Evolutionary conservation across 1,284 basidiomycete species (phyloP), one percentile per base, ranked within the genome.

Genomic region (Cutaneotrichosporon arboriforme): DNA sequence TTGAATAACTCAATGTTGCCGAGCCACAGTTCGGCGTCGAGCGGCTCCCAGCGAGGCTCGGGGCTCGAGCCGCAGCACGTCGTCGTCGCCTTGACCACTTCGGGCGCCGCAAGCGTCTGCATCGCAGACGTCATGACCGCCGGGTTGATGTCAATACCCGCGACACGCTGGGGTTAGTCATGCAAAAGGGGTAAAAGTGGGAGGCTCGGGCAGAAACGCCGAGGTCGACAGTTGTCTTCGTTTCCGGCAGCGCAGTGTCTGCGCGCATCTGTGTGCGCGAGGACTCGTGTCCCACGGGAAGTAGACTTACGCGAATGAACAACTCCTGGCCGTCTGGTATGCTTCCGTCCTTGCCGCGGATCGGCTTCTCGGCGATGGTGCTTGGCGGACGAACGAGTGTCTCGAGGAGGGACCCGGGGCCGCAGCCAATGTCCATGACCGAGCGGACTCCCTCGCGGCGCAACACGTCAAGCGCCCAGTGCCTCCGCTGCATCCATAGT

Each of bases 1-100:
- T 96, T 96, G 64, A 86, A 79, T 8, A 77, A 77, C 67, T 89
- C 83, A 41, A 97, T 77, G 1, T 84, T 85, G 8, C 93, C 93
- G 40, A 87, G 79, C 86, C 87, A 96, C 1, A 96, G 70, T 61
- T 85, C 81, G 5, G 84, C 83, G 9, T 81, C 76, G 22, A 93
- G 72, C 4, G 81, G 76, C 58, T 90, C 85, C 87, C 89, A 96
- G 38, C 91, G 80, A 8, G 69, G 70, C 18, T 45, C 43, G 4
- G 12, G 12, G 5, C 13, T 31, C 18, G 33, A 8, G 7, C 26
- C 26, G 26, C 26, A 48, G 20, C 31, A 35, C 9, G 45, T 40
- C 33, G 22, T 33, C 34, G n/a, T 35, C 10, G 23, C 49, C 5
- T 31, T 31, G 23, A 20, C 49, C 13, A 31, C 14, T 17, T 31